Base-by-base conservation (phyloP, 1,284 basidiomycete species). In the Microbotryum violaceum region DNA sequence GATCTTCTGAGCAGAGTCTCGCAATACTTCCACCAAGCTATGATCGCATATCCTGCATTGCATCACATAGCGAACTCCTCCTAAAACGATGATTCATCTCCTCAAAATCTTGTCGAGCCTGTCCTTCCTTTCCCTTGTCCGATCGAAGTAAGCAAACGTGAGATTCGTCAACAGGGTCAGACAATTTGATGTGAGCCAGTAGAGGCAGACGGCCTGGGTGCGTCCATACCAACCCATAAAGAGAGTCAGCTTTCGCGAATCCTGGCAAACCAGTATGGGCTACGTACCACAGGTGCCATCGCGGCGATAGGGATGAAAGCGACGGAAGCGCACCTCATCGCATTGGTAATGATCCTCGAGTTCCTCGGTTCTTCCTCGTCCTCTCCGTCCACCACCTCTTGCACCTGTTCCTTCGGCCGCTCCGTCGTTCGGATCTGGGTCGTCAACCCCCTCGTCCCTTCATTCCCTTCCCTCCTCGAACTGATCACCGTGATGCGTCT, bases 161-260 rank as follows among this genome's bases (percentile, higher is more conserved):
- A 85, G 86, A 8, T 87, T 87, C 73, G 92, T 89, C 20, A 85
- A 63, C 25, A 93, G 77, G 45, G 89, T 89, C 72, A 88, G 88
- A 21, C 82, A 75, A 27, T 89, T 86, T 8, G 89, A 91, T 6
- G 88, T 84, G 4, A 87, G 78, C 90, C 90, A 93, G 73, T 90
- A 92, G 21, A 91, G 70, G 51, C 85, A 79, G 21, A 93, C 80
- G 54, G 86, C 83, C 88, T 91, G 27, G 27, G 27, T 27, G 27
- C 27, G 27, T 27, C 27, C 27, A 27, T 27, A 27, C 27, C 27
- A 27, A 6, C 27, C 6, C 27, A 27, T 25, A 27, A 27, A 6
- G 27, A 27, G 27, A 27, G 27, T 27, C 27, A 27, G 27, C 27
- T 27, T 27, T 27, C 27, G 27, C 27, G 27, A 1, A 27, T 27